These are phyloP conservation scores for Hypoxylon sp. DNA, from an alignment of 2,329 filamentous ascomycete genomes.

Conservation along the genomic window DNA sequence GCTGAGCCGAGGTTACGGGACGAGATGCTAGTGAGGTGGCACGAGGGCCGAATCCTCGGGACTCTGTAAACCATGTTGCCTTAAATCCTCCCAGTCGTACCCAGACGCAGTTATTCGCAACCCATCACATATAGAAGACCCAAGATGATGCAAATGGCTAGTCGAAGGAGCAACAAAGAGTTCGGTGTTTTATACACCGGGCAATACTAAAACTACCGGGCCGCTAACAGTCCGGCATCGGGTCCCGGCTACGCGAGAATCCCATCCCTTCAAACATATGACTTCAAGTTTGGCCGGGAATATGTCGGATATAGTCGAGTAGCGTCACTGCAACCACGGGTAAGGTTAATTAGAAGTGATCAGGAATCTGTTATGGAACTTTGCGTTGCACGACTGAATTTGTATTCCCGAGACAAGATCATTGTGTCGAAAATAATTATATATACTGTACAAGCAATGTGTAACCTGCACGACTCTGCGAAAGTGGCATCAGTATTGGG, in stretches of 20 bases:
- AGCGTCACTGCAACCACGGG: no score
- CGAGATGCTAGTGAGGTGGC: not conserved
- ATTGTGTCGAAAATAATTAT: no score
- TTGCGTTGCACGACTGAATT: not conserved
- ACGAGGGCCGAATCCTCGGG: conserved; percentile 7
- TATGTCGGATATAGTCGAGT: conserved; percentile 32
- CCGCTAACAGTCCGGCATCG: conserved; percentile 11
- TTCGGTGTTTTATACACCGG: conserved; percentile 1
- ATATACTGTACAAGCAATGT: no score
- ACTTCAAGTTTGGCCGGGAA: no score
- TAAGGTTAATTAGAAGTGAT: not conserved
- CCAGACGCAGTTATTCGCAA: no score
- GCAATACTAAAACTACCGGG: conserved; percentile 9
- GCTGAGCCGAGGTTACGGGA: conserved; percentile 1
- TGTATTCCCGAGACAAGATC: no score
- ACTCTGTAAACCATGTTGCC: conserved; percentile 18
- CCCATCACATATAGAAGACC: not conserved
- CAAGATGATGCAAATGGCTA: no score
- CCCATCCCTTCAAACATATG: no score
- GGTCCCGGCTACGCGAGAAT: no score
- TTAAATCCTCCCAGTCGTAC: no score
- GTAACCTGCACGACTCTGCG: no score
- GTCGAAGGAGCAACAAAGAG: not conserved
- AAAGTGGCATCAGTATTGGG: no score
- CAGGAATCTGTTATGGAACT: not conserved